Conservation (phyloP, 768 basidiomycete genomes). For the Favolaschia claudopus region DNA sequence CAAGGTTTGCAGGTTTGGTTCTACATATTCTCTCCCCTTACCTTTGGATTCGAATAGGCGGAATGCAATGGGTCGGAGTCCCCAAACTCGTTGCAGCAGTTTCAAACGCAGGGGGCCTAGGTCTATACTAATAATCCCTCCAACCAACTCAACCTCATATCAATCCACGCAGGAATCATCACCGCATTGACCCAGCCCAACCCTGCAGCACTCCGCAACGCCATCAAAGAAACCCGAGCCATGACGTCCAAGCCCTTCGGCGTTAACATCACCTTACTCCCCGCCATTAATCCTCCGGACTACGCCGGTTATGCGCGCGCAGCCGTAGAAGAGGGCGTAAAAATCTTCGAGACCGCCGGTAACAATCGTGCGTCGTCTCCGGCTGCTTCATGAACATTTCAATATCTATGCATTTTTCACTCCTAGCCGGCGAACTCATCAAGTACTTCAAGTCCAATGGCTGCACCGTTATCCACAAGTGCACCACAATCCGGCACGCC, state of each 20-base stretch:
- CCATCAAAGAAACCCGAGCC: conserved; percentile 79
- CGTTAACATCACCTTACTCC: conserved; percentile 87
- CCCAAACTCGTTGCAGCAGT: conserved; percentile 80
- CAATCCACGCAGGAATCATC: conserved; percentile 62
- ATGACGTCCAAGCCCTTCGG: conserved; percentile 81
- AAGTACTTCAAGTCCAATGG: conserved; percentile 81
- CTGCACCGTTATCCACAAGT: conserved; percentile 89
- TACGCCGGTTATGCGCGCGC: conserved; percentile 85
- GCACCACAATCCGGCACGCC: conserved; percentile 86
- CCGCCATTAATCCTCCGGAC: conserved; percentile 89
- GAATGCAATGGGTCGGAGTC: conserved; percentile 93
- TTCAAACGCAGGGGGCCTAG: conserved; percentile 84
- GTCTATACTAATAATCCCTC: conserved; percentile 42
- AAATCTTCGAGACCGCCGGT: conserved; percentile 92
- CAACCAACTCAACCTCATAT: not conserved
- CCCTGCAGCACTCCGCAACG: conserved; percentile 80
- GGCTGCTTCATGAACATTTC: not conserved
- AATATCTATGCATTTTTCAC: too few species aligned
- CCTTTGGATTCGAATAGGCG: conserved; percentile 51
- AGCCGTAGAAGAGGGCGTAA: conserved; percentile 88
- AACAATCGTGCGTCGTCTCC: conserved; percentile 72
- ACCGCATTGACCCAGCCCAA: conserved; percentile 90
- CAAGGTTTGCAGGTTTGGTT: conserved; percentile 43
- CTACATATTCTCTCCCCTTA: not conserved
- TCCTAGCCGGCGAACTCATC: conserved; percentile 78